Evolutionary conservation across 108 stramenopile genomes (phyloP).

Genomic region (Nitzschia inconspicua): DNA sequence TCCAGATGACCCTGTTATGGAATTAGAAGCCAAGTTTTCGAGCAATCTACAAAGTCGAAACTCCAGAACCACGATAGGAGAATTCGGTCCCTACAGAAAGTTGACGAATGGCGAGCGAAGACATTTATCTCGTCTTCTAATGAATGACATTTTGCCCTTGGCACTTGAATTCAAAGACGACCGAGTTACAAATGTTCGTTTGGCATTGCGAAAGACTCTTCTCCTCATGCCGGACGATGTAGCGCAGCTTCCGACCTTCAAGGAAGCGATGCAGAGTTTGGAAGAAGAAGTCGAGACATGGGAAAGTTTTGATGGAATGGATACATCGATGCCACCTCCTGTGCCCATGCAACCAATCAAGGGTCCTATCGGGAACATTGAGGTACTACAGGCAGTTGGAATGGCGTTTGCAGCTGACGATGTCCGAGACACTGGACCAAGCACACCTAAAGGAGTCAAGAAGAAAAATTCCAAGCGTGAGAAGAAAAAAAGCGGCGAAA

Average conservation of each 20-base stretch:
- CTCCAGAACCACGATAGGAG: slow-evolving; percentile 10
- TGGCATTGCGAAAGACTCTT: slow-evolving; percentile 66
- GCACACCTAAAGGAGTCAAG: slow-evolving; percentile 7
- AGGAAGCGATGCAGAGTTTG: slow-evolving; percentile 51
- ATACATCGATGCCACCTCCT: slow-evolving; percentile 3
- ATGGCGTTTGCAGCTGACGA: slow-evolving; percentile 1
- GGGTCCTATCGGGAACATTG: too few species aligned
- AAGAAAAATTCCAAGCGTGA: slow-evolving; percentile 11
- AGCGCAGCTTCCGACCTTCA: slow-evolving; percentile 33
- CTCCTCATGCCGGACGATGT: slow-evolving; percentile 67
- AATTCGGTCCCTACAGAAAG: slow-evolving; percentile 56
- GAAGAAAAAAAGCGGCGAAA: slow-evolving; percentile 20
- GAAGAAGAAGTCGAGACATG: slow-evolving; percentile 83
- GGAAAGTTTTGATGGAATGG: slow-evolving; percentile 49
- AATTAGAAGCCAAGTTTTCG: slow-evolving; percentile 22
- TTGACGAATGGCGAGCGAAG: slow-evolving; percentile 55
- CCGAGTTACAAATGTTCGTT: slow-evolving; percentile 74
- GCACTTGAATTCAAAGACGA: slow-evolving; percentile 79
- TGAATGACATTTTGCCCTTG: slow-evolving; percentile 55
- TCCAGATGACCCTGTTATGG: slow-evolving; percentile 31
- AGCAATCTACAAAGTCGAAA: slow-evolving; percentile 8
- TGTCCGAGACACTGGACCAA: neutral
- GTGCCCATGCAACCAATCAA: slow-evolving; percentile 13
- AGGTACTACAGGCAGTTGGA: neutral
- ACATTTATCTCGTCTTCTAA: slow-evolving; percentile 52